Evolutionary conservation across 2,329 filamentous ascomycete species (phyloP), one percentile per base, ranked within the genome.

Genomic region (Cladophialophora immunda): DNA sequence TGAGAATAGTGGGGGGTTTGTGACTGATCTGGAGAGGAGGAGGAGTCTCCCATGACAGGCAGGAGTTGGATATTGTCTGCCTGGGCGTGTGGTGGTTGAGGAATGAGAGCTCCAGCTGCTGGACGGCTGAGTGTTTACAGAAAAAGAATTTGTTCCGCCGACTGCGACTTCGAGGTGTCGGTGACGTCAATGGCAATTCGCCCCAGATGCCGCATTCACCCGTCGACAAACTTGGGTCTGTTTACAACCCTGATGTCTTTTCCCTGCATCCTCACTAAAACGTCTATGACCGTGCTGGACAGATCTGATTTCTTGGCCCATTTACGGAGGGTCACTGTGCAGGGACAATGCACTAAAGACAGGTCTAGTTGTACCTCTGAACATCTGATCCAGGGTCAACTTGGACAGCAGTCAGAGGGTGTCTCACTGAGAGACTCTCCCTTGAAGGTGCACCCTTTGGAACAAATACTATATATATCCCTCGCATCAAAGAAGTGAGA

Each of bases 1-100:
- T 70, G 57, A 17, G 36, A 57, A 64, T 72, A 58, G 19, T 65
- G 55, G 4, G 58, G 38, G 7, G 62, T 56, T 36, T 53, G 27
- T 17, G 45, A 38, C 29, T 30, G 45, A 47, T 61, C 17, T 9
- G 58, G 19, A 11, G 45, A 19, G n/a, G 45, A 19, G 25, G 57
- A 53, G 9, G 29, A 45, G 11, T 32, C 30, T 22, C 34, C 45
- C 58, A 61, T 53, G 29, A 11, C 25, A 59, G 32, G 22, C 13
- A 22, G 30, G 1, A 41, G 17, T n/a, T 50, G 4, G 11, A 34
- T 34, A 30, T 30, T 30, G 4, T 30, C 4, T 34, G 32, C 32
- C 13, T 9, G 32, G 11, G 25, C 60, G 54, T 59, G 66, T 67
- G 27, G 34, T 25, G 25, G 58, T 27, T 22, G 47, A 13, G 11